Evolutionary conservation across 139 green algal species (phyloP).

Genomic region (Coccomyxa sp.): DNA sequence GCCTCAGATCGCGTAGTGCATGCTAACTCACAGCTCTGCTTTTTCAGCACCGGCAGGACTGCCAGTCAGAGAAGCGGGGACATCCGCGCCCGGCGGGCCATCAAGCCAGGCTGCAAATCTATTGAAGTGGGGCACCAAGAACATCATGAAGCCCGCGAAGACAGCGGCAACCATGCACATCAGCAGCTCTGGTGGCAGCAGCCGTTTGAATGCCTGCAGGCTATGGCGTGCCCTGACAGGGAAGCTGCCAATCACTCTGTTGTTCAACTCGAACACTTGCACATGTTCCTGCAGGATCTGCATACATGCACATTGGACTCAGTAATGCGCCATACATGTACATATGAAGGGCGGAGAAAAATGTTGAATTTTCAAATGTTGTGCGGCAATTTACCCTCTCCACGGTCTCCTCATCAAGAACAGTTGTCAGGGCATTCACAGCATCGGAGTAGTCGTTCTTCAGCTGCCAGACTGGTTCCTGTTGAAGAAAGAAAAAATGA

Average conservation of each 20-base stretch:
- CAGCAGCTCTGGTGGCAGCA: background rate
- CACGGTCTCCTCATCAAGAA: background rate
- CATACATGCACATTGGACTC: background rate
- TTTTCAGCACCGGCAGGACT: too few relatives aligned
- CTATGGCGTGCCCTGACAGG: background rate
- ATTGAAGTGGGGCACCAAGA: too few relatives aligned
- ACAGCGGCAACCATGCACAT: too few relatives aligned
- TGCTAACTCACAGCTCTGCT: too few relatives aligned
- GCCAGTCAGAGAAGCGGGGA: too few relatives aligned
- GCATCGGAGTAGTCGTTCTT: background rate
- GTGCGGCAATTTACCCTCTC: background rate
- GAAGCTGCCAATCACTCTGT: background rate
- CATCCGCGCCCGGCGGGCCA: too few relatives aligned
- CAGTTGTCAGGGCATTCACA: background rate
- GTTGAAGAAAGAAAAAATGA: background rate
- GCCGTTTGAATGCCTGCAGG: background rate
- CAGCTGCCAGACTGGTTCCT: background rate
- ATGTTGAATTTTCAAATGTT: background rate
- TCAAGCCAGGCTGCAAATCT: too few relatives aligned
- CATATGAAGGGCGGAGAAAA: background rate
- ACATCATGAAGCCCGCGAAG: too few relatives aligned
- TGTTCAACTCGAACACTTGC: background rate
- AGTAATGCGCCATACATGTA: background rate
- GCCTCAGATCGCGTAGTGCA: too few relatives aligned
- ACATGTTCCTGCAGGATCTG: background rate